phyloP scores from a whole-genome alignment of 805 yeast species.

The Saccharomycopsis sp. region DNA sequence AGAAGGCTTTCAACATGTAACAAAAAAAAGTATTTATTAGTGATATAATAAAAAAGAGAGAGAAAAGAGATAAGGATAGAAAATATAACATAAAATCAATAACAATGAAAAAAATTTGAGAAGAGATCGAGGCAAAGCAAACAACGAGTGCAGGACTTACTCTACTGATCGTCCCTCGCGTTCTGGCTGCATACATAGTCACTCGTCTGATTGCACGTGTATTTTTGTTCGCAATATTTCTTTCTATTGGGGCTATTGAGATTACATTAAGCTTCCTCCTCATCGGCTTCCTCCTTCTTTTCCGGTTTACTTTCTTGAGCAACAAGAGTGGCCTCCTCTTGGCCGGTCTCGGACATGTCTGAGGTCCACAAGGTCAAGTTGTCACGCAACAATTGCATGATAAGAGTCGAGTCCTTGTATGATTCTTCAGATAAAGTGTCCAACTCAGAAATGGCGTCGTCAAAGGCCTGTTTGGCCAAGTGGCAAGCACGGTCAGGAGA shows the following conservation, averaged over 20 bases:
- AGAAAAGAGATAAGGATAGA: neutral
- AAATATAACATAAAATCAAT: neutral
- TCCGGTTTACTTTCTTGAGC: slow-evolving; percentile 22
- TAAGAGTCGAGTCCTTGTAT: slow-evolving; percentile 96
- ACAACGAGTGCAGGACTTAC: neutral
- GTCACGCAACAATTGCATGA: slow-evolving; percentile 98
- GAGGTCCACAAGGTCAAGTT: slow-evolving; percentile 97
- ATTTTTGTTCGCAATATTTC: neutral
- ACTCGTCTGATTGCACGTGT: neutral
- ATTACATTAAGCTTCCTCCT: slow-evolving; percentile 9
- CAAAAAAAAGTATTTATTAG: slow-evolving; percentile 3
- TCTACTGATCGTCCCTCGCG: neutral
- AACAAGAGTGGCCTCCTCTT: slow-evolving; percentile 40
- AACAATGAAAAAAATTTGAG: neutral
- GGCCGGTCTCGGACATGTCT: slow-evolving; percentile 80
- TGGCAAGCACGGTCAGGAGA: slow-evolving; percentile 99
- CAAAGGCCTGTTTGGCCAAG: slow-evolving; percentile 97
- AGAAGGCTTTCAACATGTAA: neutral
- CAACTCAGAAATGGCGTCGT: slow-evolving; percentile 97
- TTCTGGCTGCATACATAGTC: too few species aligned
- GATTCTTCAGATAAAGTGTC: slow-evolving; percentile 97
- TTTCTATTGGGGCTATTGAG: neutral
- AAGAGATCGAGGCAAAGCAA: neutral
- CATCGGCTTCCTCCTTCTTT: slow-evolving; percentile 16
- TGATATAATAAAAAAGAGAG: neutral